Conservation (phyloP, 495 filamentous ascomycete genomes). For the Penicillium longicatenatum region DNA sequence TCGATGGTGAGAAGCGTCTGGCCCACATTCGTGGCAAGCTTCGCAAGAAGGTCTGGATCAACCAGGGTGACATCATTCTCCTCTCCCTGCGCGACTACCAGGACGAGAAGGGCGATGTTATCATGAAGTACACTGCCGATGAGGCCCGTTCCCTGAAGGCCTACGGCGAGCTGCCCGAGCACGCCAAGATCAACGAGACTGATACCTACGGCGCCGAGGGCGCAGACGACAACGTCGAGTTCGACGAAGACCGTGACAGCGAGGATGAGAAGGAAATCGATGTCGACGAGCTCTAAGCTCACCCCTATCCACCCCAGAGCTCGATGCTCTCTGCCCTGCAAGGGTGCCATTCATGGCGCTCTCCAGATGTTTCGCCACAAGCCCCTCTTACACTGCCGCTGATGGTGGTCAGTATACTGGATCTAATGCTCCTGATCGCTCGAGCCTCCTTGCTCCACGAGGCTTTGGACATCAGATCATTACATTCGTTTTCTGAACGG, state of each 20-base stretch:
- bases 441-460: slow-evolving; percentile 11
- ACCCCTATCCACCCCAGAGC: slow-evolving; percentile 26
- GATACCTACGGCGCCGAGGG: slow-evolving; percentile 79
- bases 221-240: slow-evolving; percentile 61
- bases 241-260: slow-evolving; percentile 59
- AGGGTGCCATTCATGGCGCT: slow-evolving; percentile 36
- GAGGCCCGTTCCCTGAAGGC: slow-evolving; percentile 94
- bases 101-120: slow-evolving; percentile 98
- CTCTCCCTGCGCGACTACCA: slow-evolving; percentile 97
- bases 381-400: slow-evolving; percentile 23
- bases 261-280: slow-evolving; percentile 62
- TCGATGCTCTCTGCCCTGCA: slow-evolving; percentile 39
- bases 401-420: slow-evolving; percentile 23
- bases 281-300: slow-evolving; percentile 59
- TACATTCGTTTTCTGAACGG: slow-evolving; percentile 16
- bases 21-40: slow-evolving; percentile 77
- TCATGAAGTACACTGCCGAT: slow-evolving; percentile 97
- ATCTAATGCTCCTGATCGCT: slow-evolving; percentile 17
- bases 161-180: slow-evolving; percentile 95
- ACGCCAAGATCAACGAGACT: slow-evolving; percentile 99
- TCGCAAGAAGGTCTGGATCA: slow-evolving; percentile 98
- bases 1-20: slow-evolving; percentile 76
- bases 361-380: slow-evolving; percentile 30
- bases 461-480: slow-evolving; percentile 14
- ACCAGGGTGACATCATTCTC: slow-evolving; percentile 98